Base-by-base conservation (phyloP, 2,329 filamentous ascomycete species). In the Corinectria fuckeliana region DNA sequence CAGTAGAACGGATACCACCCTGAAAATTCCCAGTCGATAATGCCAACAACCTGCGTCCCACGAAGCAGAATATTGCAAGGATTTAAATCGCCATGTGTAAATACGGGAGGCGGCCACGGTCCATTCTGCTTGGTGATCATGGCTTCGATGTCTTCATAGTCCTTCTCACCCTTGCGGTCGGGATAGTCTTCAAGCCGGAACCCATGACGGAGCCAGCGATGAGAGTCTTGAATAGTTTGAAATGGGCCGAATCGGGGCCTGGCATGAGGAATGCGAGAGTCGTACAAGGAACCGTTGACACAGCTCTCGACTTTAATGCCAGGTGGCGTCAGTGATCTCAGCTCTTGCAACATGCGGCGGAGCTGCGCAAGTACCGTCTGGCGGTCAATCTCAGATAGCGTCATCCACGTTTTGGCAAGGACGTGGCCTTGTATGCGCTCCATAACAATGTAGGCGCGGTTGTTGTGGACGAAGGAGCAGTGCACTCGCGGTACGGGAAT, bases 1-100 rank as follows among this genome's bases (percentile, higher is more conserved):
- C 72, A 75, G 52, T 76, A 75, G 38, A 59, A 44, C 1, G 74
- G 74, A 47, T 72, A 75, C 72, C 71, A 76, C 2, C 72, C 74
- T 0, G 71, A 49, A 44, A 68, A 66, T 52, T 76, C 72, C 74
- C 74, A 77, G 58, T 76, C 74, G 30, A 75, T 69, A 11, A 85
- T 80, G 7, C 78, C 80, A 36, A 77, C 74, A 26, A 85, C 67
- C 5, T 75, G 66, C 51, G 79, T 75, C 5, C 72, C 76, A 6
- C 68, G 68, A 41, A 76, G 67, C 9, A 83, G 60, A 42, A 83
- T 78, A 60, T 83, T 83, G 20, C 67, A 65, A 20, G 73, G 74
- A 59, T 75, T 77, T 7, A 84, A 65, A 60, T 83, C 80, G 8
- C 74, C 76, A 68, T 84, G 81, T 13, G 80, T 81, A 64, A 85